Evolutionary conservation across 2,329 filamentous ascomycete genomes (phyloP).

Genomic region (Boeremia lycopersici): DNA sequence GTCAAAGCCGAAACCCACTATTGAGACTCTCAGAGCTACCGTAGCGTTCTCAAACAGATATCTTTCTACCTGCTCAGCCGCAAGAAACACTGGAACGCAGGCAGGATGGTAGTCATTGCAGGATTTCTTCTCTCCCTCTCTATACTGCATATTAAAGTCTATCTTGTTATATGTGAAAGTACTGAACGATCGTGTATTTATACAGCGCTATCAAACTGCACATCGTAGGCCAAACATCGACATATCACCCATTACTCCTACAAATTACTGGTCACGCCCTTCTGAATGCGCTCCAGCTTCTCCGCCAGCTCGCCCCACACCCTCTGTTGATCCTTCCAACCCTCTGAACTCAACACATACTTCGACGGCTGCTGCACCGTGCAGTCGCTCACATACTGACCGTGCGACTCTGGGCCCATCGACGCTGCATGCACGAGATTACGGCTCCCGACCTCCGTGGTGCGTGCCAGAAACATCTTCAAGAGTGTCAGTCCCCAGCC

Average conservation of each 20-base stretch:
- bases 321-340: conserved; percentile 41
- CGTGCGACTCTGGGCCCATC: conserved; percentile 47
- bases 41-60: no score
- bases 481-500: conserved; percentile 21
- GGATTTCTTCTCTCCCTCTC: no score
- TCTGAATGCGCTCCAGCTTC: conserved; percentile 48
- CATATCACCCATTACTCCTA: neutral
- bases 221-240: neutral
- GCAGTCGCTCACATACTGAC: conserved; percentile 49
- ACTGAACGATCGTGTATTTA: neutral
- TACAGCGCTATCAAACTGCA: neutral
- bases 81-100: no score
- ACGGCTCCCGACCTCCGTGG: conserved; percentile 45
- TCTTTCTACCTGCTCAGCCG: no score
- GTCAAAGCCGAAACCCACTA: no score
- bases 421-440: conserved; percentile 47
- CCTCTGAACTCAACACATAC: conserved; percentile 47
- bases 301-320: conserved; percentile 50
- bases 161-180: no score
- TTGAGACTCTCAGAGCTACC: no score
- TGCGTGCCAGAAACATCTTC: conserved; percentile 28
- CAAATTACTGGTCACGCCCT: conserved; percentile 30
- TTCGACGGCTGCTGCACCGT: conserved; percentile 33
- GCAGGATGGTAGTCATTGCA: no score
- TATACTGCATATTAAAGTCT: no score